These are phyloP conservation scores for Diospyros kaki DNA, from an alignment of 148 eudicot genomes.

Conservation along the genomic window DNA sequence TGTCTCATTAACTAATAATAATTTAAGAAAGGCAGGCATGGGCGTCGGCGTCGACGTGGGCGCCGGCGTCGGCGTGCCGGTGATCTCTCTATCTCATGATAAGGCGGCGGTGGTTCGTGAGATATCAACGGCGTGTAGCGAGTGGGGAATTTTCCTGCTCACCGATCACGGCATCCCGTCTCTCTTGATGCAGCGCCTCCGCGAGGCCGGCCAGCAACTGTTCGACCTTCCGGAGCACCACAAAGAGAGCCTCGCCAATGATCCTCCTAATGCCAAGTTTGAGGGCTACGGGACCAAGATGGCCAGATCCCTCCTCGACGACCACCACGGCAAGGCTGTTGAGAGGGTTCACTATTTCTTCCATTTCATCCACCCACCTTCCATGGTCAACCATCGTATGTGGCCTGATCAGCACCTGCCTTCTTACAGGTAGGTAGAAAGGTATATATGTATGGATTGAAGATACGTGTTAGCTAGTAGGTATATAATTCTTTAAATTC, in stretches of 20 bases:
- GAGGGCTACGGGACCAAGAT: slow-evolving; percentile 48
- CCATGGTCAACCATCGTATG: slow-evolving; percentile 30
- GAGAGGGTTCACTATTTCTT: slow-evolving; percentile 50
- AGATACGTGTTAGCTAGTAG: too few relatives aligned
- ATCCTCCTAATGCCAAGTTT: slow-evolving; percentile 25
- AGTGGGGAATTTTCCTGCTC: slow-evolving; percentile 39
- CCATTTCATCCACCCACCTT: slow-evolving; percentile 36
- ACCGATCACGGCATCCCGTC: slow-evolving; percentile 26
- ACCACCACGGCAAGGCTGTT: slow-evolving; percentile 26
- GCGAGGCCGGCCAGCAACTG: slow-evolving; percentile 32
- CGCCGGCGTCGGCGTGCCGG: slow-evolving; percentile 27
- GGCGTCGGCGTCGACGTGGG: too few relatives aligned
- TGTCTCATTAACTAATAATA: too few relatives aligned
- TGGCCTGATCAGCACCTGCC: slow-evolving; percentile 38
- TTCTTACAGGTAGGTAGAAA: slow-evolving; percentile 25
- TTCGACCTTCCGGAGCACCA: slow-evolving; percentile 29
- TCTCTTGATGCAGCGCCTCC: slow-evolving; percentile 18
- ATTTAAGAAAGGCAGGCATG: too few relatives aligned
- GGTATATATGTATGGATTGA: neutral
- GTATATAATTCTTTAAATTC: too few relatives aligned
- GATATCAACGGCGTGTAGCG: slow-evolving; percentile 25
- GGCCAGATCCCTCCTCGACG: slow-evolving; percentile 8
- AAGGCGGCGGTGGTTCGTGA: slow-evolving; percentile 23
- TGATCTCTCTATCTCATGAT: slow-evolving; percentile 29
- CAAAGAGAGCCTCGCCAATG: slow-evolving; percentile 41